Base-by-base conservation (phyloP, 2,329 filamentous ascomycete genomes). In the Ceratocystis eucalypticola region DNA sequence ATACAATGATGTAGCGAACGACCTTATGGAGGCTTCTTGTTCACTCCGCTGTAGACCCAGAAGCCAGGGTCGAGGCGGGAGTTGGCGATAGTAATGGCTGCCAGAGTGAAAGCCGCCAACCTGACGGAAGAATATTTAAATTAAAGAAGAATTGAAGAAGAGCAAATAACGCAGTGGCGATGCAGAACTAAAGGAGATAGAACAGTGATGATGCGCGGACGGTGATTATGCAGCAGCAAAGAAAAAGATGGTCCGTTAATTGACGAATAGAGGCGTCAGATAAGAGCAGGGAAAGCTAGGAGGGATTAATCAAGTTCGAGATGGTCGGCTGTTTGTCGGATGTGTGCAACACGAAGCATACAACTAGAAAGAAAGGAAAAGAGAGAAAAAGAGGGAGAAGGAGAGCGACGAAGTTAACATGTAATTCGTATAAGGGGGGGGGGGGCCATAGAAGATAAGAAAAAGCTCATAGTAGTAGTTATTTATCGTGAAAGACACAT, bases 21-120 rank as follows among this genome's bases (percentile, higher is more conserved):
- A 44, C 61, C 64, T 96, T 97, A 97, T 83, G 93, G 93, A 76
- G 94, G 93, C 80, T 96, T 93, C 82, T 91, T 94, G 82, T 94
- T 90, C 81, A 91, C 89, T 88, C 93, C 92, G 82, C 87, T 87
- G 78, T 93, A 93, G 86, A 95, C 91, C 91, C 91, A 90, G 82
- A 87, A 86, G 76, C 87, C 86, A 79, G 91, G 93, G 82, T 91
- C 91, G 77, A 93, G 87, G 80, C 96, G 89, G 84, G 91, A 92
- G 82, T 61, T 64, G 64, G 53, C 67, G 46, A 64, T 64, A 53
- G 64, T 68, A 61, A 53, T 48, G 50, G 44, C 61, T 66, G 67
- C 67, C 67, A 68, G 67, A 68, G 67, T 68, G 67, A 68, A 65
- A 62, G 62, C 55, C 67, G 67, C 67, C 67, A 68, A 66, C 65